Evolutionary conservation across 2,329 filamentous ascomycete genomes (phyloP), one percentile per base, ranked within the genome.

Genomic region (Fusarium continuum): DNA sequence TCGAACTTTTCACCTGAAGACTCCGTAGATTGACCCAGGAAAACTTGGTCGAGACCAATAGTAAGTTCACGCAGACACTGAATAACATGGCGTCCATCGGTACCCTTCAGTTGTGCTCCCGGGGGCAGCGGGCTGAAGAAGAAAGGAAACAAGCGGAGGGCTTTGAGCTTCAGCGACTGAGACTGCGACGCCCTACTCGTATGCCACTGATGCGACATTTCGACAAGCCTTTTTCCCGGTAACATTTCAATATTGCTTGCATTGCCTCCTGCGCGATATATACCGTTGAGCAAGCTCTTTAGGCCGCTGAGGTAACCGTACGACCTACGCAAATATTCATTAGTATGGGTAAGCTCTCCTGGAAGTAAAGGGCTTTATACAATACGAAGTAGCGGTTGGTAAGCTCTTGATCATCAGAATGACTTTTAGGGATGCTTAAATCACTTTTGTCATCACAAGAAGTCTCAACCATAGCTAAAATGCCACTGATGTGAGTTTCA

Each of bases 131-230:
- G 55, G n/a, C 29, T 34, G 19, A 60, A 40, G 9, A 59, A 60
- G 11, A 40, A 60, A 0, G 56, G 56, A 2, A 59, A 46, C 5
- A 54, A 8, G 3, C 56, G 56, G 3, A 60, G 41, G 1, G 46
- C 56, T 4, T 60, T 36, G 0, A 60, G 56, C 6, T 60, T 60
- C 1, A 53, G 16, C 3, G n/a, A 31, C 3, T 48, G 36, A 0
- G 31, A 46, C 7, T 60, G 19, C 8, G 28, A 8, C 3, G 47
- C 55, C 10, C 29, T 55, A 4, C 17, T 29, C 8, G 26, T 54
- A 8, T 60, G 56, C 56, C 56, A 60, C 4, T n/a, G 8, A 4
- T 60, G 36, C 2, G 55, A 54, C 19, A 60, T 20, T 5, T 60
- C 36, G 2, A 60, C n/a, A 2, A 60, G 40, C 7, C 10, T 28